Evolutionary conservation across 257 asterid genomes (phyloP), one percentile per base, ranked within the genome.

Genomic region (Solanum pinnatisectum): DNA sequence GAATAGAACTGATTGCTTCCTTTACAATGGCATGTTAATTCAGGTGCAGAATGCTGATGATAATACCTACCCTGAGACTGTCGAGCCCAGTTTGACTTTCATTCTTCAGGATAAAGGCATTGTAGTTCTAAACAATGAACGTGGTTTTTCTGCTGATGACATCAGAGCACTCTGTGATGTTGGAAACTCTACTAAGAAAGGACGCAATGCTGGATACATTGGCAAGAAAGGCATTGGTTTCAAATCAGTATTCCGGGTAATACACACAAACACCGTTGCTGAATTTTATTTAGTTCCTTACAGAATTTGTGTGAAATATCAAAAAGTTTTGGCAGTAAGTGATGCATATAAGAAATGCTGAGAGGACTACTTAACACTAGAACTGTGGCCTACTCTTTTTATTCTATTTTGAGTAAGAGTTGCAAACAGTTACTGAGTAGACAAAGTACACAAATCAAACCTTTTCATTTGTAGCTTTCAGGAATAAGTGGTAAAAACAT

Each of bases 41-140:
- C 89, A 97, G 99, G 98, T 97, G 88, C 99, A 97, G 91, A 97
- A 97, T 94, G 99, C 99, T n/a, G 99, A 97, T 94, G 99, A 97
- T 89, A 97, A 97, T 93, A 86, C 88, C 87, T 97, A 97, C 89
- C 94, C 92, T 2, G 90, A 87, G 88, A 86, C 93, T 86, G 98
- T 93, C 91, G 99, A 95, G 90, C 99, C 99, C 67, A 95, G 96
- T 86, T 89, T 97, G 72, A 91, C 92, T 30, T 97, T 97, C 93
- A 93, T 97, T 88, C 98, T 97, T 90, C 94, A 92, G 89, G 98
- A 96, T 87, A 92, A 90, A 90, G 95, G 94, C 89, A 92, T 97
- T 89, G 84, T 93, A 56, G 95, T 97, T 87, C 92, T 97, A 88
- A 97, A 97, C 89, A 97, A 97, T 63, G 99, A 97, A 92, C 92